Evolutionary conservation across 2,329 filamentous ascomycete genomes (phyloP).

Genomic region (Cladosporium sp.): DNA sequence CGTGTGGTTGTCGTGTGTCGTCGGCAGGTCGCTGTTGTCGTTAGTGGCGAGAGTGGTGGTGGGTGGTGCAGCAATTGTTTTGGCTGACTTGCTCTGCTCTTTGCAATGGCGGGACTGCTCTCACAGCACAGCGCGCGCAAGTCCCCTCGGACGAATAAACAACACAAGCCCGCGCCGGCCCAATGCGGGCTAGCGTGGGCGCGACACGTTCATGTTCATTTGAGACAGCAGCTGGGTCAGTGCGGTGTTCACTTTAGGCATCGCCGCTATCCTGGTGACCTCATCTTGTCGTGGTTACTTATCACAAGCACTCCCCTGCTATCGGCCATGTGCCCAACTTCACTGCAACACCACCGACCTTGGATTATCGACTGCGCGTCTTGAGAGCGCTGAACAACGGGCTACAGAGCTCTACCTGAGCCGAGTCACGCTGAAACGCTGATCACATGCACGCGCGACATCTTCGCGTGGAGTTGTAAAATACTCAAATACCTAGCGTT

Average conservation of each 20-base stretch:
- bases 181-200: not conserved
- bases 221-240: not conserved
- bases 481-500: not conserved
- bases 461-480: slow-evolving; percentile 16
- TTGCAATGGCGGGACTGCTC: not conserved
- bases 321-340: not conserved
- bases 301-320: not conserved
- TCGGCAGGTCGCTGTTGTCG: not conserved
- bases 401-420: not conserved
- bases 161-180: not conserved
- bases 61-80: not conserved
- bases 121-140: not conserved
- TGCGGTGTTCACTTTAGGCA: not conserved
- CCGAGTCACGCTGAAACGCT: not conserved
- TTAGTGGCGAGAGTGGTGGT: not conserved
- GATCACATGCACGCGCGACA: slow-evolving; percentile 28
- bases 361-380: not conserved
- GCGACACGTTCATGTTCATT: not conserved
- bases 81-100: not conserved
- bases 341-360: not conserved
- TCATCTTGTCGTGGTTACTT: not conserved
- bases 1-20: not conserved
- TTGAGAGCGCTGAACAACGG: not conserved
- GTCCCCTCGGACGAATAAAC: not conserved
- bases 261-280: not conserved